These are phyloP conservation scores for Usnea hakonensis DNA, from an alignment of 495 filamentous ascomycete species.

Conservation along the genomic window DNA sequence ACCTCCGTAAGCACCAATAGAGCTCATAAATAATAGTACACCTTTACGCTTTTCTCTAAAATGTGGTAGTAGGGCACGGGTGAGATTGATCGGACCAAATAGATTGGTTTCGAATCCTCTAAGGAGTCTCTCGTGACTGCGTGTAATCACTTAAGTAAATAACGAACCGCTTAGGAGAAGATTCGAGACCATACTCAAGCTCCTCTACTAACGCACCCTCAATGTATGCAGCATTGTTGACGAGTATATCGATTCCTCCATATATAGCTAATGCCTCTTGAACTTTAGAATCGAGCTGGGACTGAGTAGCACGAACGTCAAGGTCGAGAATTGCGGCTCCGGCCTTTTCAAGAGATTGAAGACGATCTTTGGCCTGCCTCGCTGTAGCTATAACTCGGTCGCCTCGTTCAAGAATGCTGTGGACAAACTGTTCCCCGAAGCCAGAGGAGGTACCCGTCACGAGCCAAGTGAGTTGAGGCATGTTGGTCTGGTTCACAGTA, in stretches of 20 bases:
- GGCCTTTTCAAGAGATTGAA: slow-evolving; percentile 30
- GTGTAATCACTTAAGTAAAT: too few relatives aligned
- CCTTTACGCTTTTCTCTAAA: slow-evolving; percentile 35
- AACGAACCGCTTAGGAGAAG: too few relatives aligned
- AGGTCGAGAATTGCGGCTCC: slow-evolving; percentile 35
- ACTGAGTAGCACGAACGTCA: slow-evolving; percentile 27
- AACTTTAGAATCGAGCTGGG: slow-evolving; percentile 21
- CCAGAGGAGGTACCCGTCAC: slow-evolving; percentile 41
- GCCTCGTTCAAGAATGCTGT: slow-evolving; percentile 30
- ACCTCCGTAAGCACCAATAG: slow-evolving; percentile 16
- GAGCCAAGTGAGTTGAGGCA: slow-evolving; percentile 33
- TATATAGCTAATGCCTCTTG: slow-evolving; percentile 17
- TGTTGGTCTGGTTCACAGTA: too few relatives aligned
- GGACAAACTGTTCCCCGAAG: slow-evolving; percentile 33
- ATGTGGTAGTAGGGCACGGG: slow-evolving; percentile 35
- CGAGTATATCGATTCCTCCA: slow-evolving; percentile 26
- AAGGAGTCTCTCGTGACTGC: not conserved
- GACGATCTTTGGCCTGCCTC: slow-evolving; percentile 20
- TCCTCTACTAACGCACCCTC: slow-evolving; percentile 27
- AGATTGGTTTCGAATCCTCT: slow-evolving; percentile 40
- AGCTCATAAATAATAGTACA: slow-evolving; percentile 40
- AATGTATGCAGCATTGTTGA: slow-evolving; percentile 32
- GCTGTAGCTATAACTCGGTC: slow-evolving; percentile 42
- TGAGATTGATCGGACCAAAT: slow-evolving; percentile 38
- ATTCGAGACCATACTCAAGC: slow-evolving; percentile 22